phyloP scores from a whole-genome alignment of 345 rosid genomes.

The Salix dunnii region DNA sequence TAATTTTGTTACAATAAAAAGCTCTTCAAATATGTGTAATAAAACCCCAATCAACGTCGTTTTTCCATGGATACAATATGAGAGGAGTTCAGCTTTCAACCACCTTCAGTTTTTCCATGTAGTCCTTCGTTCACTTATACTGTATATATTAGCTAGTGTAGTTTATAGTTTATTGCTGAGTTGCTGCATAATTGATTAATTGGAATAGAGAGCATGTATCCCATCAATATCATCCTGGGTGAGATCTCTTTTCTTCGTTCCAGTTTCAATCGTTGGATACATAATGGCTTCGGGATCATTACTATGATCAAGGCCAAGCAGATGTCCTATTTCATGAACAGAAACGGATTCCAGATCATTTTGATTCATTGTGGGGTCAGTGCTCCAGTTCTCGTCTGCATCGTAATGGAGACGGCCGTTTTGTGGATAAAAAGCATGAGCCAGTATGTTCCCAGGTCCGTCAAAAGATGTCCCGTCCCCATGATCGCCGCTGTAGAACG shows the following conservation, averaged over 20 bases:
- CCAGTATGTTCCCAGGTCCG: constrained; percentile 3
- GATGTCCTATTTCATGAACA: constrained; percentile 29
- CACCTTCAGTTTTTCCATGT: no score
- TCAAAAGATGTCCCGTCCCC: constrained; percentile 13
- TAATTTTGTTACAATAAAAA: no score
- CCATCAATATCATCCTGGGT: constrained; percentile 3
- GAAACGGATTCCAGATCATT: constrained; percentile 30
- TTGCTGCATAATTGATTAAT: no score
- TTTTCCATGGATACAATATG: no score
- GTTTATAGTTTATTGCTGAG: no score
- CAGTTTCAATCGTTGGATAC: not conserved
- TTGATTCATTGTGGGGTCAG: not conserved
- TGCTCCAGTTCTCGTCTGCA: constrained; percentile 25
- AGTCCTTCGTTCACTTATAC: no score
- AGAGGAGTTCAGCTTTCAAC: no score
- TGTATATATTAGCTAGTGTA: no score
- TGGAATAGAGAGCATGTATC: not conserved
- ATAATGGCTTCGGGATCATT: constrained; percentile 15
- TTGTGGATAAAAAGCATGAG: constrained; percentile 17
- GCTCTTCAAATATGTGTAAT: no score
- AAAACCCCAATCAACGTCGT: no score
- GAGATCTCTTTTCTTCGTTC: constrained; percentile 2
- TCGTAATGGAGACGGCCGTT: constrained; percentile 22
- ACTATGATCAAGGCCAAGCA: constrained; percentile 27
- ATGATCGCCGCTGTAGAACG: constrained; percentile 12